Percentiles rank a stretch among this genome's conserved stretches.
phyloP scores from a whole-genome alignment of 495 filamentous ascomycete species.

The Schizothecium vesticola region DNA sequence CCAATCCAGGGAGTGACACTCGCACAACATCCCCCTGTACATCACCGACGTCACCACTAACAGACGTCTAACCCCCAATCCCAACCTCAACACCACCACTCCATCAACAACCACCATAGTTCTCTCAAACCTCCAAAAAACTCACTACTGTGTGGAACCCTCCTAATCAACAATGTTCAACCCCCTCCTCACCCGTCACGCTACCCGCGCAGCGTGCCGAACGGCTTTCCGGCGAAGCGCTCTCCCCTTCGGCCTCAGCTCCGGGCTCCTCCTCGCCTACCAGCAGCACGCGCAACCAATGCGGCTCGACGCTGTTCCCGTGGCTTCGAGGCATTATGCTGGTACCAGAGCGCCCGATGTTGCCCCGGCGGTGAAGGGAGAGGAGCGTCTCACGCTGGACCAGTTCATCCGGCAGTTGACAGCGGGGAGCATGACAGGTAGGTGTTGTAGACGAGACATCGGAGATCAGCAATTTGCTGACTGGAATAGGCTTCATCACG shows the following conservation, averaged over 20 bases:
- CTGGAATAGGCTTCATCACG: constrained; percentile 52
- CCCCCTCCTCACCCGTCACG: background rate
- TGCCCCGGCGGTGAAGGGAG: constrained; percentile 5
- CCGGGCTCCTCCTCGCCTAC: constrained; percentile 15
- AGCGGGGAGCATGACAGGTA: constrained; percentile 61
- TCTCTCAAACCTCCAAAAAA: too few species aligned
- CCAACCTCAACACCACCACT: background rate
- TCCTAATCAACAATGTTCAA: background rate
- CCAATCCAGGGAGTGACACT: background rate
- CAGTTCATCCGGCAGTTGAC: constrained; percentile 61
- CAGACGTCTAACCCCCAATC: background rate
- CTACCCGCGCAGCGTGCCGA: constrained; percentile 6
- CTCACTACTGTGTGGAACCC: too few species aligned
- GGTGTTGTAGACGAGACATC: background rate
- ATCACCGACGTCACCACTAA: background rate
- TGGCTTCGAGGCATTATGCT: background rate
- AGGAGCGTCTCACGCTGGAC: constrained; percentile 39
- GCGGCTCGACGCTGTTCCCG: constrained; percentile 24
- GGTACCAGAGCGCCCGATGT: background rate
- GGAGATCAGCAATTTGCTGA: background rate
- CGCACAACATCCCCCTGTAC: background rate
- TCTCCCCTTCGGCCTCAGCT: constrained; percentile 23
- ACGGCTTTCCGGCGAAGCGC: constrained; percentile 13
- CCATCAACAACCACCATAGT: background rate
- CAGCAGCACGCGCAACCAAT: constrained; percentile 21